Conservation (phyloP, 1,139 yeast genomes). For the Wickerhamomyces sp. region DNA sequence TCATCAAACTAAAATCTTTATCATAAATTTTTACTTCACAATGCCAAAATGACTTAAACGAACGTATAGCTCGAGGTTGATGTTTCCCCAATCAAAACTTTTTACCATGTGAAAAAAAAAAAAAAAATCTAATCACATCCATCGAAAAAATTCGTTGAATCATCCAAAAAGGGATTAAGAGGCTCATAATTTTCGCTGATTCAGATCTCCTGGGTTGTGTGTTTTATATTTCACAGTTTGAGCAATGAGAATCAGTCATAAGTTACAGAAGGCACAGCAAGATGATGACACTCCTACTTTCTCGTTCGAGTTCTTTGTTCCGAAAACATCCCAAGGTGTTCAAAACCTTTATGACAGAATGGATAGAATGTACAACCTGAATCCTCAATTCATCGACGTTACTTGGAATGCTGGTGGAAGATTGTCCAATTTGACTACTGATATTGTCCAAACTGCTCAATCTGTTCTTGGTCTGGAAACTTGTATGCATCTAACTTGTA, state of each 20-base stretch:
- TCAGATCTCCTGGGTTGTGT: background rate
- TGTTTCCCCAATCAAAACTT: slow-evolving; percentile 9
- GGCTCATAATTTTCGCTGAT: background rate
- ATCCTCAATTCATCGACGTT: slow-evolving; percentile 89
- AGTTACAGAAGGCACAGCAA: slow-evolving; percentile 28
- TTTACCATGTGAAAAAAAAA: slow-evolving; percentile 16
- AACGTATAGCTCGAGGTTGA: too few species aligned
- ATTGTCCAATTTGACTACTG: slow-evolving; percentile 74
- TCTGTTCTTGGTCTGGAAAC: slow-evolving; percentile 93
- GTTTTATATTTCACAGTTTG: too few species aligned
- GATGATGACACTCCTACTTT: slow-evolving; percentile 51
- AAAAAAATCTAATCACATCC: too few species aligned
- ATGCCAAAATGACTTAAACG: too few species aligned
- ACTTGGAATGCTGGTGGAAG: slow-evolving; percentile 99
- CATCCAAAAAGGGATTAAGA: background rate
- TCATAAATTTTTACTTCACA: too few species aligned
- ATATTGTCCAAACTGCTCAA: slow-evolving; percentile 88
- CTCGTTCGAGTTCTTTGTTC: slow-evolving; percentile 97
- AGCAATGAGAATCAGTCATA: slow-evolving; percentile 35
- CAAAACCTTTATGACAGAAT: slow-evolving; percentile 94
- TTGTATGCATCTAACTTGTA: slow-evolving; percentile 97
- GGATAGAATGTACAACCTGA: slow-evolving; percentile 94
- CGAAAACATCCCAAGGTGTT: slow-evolving; percentile 95
- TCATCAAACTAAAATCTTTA: too few species aligned
- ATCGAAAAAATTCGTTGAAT: slow-evolving; percentile 4